Evolutionary conservation across 2,329 filamentous ascomycete species (phyloP).

Genomic region (Paraconiothyrium sp.): DNA sequence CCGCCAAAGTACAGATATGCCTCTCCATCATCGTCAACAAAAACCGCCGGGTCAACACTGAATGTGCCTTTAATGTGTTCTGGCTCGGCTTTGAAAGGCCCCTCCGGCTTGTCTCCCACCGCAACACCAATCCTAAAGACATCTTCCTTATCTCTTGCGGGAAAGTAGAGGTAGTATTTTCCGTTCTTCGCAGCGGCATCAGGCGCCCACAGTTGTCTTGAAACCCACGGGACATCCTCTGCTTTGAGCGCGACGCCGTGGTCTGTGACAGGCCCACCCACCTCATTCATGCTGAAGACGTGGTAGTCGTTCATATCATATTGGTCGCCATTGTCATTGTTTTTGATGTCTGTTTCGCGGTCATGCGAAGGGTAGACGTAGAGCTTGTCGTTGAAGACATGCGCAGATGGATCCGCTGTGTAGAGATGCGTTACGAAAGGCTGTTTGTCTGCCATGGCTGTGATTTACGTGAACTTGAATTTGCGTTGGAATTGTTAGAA

Average conservation of each 20-base stretch:
- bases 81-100: slow-evolving; percentile 74
- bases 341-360: slow-evolving; percentile 75
- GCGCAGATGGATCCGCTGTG: slow-evolving; percentile 82
- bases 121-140: slow-evolving; percentile 81
- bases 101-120: slow-evolving; percentile 68
- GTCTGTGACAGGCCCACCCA: slow-evolving; percentile 70
- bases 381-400: slow-evolving; percentile 78
- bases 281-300: slow-evolving; percentile 72
- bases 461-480: slow-evolving; percentile 2
- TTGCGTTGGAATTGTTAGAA: not conserved
- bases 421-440: slow-evolving; percentile 79
- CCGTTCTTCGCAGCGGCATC: slow-evolving; percentile 75
- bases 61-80: slow-evolving; percentile 74
- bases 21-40: slow-evolving; percentile 73
- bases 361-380: slow-evolving; percentile 87
- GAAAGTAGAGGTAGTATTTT: slow-evolving; percentile 81
- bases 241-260: slow-evolving; percentile 74
- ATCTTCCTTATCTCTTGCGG: slow-evolving; percentile 74
- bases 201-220: slow-evolving; percentile 82
- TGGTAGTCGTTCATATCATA: slow-evolving; percentile 89
- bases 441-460: slow-evolving; percentile 52
- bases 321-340: slow-evolving; percentile 87
- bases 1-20: slow-evolving; percentile 81
- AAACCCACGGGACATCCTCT: slow-evolving; percentile 77
- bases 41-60: slow-evolving; percentile 79